A percentile compares a stretch with the other conserved stretches of the same genome.
Evolutionary conservation across 2,329 filamentous ascomycete genomes (phyloP).

Genomic region (Alternaria novae-zelandiae): DNA sequence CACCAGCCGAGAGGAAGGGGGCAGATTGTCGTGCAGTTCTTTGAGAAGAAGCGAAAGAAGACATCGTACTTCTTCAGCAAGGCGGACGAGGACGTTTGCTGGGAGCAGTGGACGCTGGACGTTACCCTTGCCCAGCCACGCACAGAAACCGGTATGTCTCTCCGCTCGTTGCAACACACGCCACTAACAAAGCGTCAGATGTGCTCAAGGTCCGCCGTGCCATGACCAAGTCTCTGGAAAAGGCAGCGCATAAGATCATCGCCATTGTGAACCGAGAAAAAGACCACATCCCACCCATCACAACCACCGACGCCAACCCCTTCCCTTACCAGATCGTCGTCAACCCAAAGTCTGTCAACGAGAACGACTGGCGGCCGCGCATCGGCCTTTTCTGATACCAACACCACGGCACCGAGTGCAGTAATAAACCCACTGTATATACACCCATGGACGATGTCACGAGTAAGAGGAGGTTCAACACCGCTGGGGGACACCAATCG

Average conservation of each 20-base stretch:
- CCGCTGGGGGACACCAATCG: constrained; percentile 12
- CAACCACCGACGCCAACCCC: constrained; percentile 86
- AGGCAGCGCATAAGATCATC: constrained; percentile 88
- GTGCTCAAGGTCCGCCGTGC: constrained; percentile 85
- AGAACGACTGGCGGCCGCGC: constrained; percentile 74
- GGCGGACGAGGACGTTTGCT: constrained; percentile 91
- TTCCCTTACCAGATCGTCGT: constrained; percentile 94
- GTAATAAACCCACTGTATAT: constrained; percentile 26
- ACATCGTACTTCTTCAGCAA: constrained; percentile 69
- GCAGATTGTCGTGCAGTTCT: constrained; percentile 87
- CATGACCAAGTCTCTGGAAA: constrained; percentile 88
- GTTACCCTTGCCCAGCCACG: constrained; percentile 90
- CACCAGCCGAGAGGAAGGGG: constrained; percentile 68
- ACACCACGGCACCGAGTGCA: not conserved
- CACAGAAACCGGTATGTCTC: constrained; percentile 78
- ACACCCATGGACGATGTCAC: constrained; percentile 13
- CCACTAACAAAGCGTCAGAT: constrained; percentile 61
- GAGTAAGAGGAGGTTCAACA: constrained; percentile 33
- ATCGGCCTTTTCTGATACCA: constrained; percentile 62
- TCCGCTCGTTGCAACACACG: not conserved
- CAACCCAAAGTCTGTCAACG: constrained; percentile 72
- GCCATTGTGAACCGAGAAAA: constrained; percentile 86
- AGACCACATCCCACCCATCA: constrained; percentile 96
- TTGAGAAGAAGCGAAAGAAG: constrained; percentile 87
- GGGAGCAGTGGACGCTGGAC: constrained; percentile 95